A percentile compares a stretch with the other conserved stretches of the same genome.
Conservation (phyloP, 2,329 filamentous ascomycete genomes). For the Drechslerella coelobrocha region DNA sequence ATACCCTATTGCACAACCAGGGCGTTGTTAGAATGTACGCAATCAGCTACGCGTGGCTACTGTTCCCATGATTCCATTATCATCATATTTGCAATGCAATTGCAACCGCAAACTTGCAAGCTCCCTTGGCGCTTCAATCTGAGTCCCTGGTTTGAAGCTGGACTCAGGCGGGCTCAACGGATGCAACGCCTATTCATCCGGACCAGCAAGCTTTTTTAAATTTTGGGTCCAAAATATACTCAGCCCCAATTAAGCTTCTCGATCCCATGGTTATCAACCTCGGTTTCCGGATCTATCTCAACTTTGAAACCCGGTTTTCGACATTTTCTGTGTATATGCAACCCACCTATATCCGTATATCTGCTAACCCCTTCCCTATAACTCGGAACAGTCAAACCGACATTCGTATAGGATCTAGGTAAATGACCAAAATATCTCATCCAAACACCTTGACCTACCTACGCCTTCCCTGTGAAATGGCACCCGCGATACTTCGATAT, state of each 20-base stretch:
- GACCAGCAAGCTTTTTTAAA: no score
- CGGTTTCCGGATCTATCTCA: no score
- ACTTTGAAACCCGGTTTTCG: background rate
- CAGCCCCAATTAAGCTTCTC: no score
- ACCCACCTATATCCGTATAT: background rate
- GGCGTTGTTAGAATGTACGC: conserved; percentile 69
- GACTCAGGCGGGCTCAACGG: no score
- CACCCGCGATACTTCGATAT: conserved; percentile 22
- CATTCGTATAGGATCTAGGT: conserved; percentile 51
- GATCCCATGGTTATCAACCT: no score
- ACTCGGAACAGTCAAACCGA: conserved; percentile 41
- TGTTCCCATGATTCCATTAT: no score
- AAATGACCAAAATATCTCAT: conserved; percentile 11
- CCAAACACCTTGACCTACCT: background rate
- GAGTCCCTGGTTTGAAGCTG: no score
- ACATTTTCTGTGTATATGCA: background rate
- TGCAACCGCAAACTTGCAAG: no score
- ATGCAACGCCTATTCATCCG: no score
- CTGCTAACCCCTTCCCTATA: conserved; percentile 27
- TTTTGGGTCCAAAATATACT: no score
- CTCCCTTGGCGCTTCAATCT: no score
- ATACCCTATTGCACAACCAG: conserved; percentile 75
- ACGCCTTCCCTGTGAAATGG: background rate
- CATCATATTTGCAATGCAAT: no score
- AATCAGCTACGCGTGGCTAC: background rate